Evolutionary conservation across 1,139 yeast genomes (phyloP).

Genomic region (Lodderomyces parapsilosis): DNA sequence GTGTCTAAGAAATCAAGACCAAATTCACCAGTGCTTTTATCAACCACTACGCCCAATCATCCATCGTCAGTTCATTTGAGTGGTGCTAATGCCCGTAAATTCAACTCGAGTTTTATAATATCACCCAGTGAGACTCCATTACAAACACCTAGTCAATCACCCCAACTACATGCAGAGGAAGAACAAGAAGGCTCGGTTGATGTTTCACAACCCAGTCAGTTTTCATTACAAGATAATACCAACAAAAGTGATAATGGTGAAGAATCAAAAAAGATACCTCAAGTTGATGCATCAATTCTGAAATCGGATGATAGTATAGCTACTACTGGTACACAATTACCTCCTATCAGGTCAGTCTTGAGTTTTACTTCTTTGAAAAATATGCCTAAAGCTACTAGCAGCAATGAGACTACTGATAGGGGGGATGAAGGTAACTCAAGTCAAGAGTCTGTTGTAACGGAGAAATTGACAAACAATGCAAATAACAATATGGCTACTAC

Average conservation of each 20-base stretch:
- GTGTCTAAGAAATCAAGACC: slow-evolving; percentile 40
- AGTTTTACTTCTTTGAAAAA: slow-evolving; percentile 23
- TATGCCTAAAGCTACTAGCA: neutral
- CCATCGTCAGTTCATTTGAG: neutral
- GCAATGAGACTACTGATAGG: slow-evolving; percentile 3
- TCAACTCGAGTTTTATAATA: slow-evolving; percentile 15
- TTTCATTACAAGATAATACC: slow-evolving; percentile 3
- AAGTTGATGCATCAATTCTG: slow-evolving; percentile 11
- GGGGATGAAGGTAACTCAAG: slow-evolving; percentile 11
- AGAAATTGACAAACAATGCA: neutral
- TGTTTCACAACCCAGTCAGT: neutral
- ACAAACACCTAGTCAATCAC: slow-evolving; percentile 45
- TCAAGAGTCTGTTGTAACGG: neutral
- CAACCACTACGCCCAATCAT: slow-evolving; percentile 2
- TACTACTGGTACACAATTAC: slow-evolving; percentile 40
- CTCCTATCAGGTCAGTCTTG: slow-evolving; percentile 45
- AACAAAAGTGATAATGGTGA: slow-evolving; percentile 7
- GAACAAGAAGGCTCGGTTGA: neutral
- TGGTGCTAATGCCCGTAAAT: neutral
- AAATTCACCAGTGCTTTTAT: slow-evolving; percentile 31
- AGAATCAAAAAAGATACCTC: slow-evolving; percentile 11
- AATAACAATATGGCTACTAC: neutral
- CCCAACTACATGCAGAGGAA: slow-evolving; percentile 25
- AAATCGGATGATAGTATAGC: slow-evolving; percentile 33
- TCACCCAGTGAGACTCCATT: slow-evolving; percentile 20